A percentile compares a stretch with the other conserved stretches of the same genome.
phyloP scores from a whole-genome alignment of 148 eudicot genomes.

The Dianthus caryophyllus region DNA sequence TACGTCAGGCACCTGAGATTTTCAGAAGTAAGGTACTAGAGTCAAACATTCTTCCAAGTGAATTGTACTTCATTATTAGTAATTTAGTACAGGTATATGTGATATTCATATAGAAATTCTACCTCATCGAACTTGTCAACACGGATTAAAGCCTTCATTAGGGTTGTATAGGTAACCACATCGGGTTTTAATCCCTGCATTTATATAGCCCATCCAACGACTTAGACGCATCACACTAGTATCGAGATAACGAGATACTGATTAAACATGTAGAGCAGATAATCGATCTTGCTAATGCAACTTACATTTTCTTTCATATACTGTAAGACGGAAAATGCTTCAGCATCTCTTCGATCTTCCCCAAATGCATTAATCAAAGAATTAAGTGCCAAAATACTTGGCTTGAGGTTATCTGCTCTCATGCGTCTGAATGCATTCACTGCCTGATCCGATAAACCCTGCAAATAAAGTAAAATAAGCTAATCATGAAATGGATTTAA shows the following conservation, averaged over 20 bases:
- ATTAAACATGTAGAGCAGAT: neutral
- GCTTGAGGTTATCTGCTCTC: constrained; percentile 84
- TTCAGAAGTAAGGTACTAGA: neutral
- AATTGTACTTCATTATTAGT: neutral
- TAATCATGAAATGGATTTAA: neutral
- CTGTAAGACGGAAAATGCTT: constrained; percentile 88
- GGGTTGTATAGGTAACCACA: constrained; percentile 89
- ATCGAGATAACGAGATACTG: neutral
- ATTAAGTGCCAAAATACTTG: constrained; percentile 80
- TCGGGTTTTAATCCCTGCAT: constrained; percentile 89
- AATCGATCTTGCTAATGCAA: neutral
- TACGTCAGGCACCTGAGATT: constrained; percentile 77
- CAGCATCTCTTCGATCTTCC: constrained; percentile 80
- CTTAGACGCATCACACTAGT: no score
- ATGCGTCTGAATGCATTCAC: constrained; percentile 78
- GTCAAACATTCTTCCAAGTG: no score
- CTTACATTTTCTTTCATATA: constrained; percentile 93
- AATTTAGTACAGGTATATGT: neutral
- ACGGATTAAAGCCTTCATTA: constrained; percentile 85
- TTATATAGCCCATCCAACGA: constrained; percentile 11
- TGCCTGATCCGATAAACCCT: constrained; percentile 97
- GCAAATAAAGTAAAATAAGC: constrained; percentile 15
- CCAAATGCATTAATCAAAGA: constrained; percentile 93
- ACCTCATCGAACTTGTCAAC: constrained; percentile 86
- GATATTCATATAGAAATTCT: neutral